Conservation (phyloP, 768 basidiomycete species). For the Punctularia strigosozonata region DNA sequence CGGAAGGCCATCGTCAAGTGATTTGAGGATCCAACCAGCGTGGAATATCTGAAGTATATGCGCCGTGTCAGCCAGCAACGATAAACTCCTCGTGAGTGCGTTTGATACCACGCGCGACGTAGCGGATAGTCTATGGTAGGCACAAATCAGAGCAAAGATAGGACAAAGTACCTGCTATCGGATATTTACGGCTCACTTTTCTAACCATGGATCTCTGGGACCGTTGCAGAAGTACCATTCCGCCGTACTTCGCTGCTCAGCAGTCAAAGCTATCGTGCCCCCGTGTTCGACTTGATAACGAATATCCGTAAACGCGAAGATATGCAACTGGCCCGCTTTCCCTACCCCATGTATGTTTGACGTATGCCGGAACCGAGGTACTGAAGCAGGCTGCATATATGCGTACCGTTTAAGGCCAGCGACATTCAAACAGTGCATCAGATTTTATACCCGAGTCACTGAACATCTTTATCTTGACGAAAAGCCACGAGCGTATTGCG, state of each 20-base stretch:
- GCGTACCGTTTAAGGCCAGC: too few relatives aligned
- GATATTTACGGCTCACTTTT: conserved; percentile 1
- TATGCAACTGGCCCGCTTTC: too few relatives aligned
- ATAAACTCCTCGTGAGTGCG: not conserved
- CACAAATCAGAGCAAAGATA: not conserved
- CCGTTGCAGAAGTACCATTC: conserved; percentile 6
- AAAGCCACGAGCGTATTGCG: too few relatives aligned
- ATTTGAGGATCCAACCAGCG: conserved; percentile 1
- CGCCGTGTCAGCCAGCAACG: not conserved
- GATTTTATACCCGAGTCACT: too few relatives aligned
- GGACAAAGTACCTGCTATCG: not conserved
- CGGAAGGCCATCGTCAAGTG: not conserved
- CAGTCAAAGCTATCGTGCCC: conserved; percentile 4
- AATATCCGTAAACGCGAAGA: too few relatives aligned
- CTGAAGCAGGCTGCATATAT: conserved; percentile 8
- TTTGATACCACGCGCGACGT: not conserved
- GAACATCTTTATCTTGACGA: too few relatives aligned
- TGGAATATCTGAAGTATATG: conserved; percentile 1
- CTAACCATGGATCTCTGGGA: conserved; percentile 6
- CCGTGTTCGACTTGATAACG: conserved; percentile 3
- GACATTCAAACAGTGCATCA: too few relatives aligned
- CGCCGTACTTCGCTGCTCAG: conserved; percentile 3
- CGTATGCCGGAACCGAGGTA: conserved; percentile 1
- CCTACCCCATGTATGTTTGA: conserved; percentile 3
- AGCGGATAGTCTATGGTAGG: not conserved